Percentiles rank a stretch among this genome's conserved stretches.
Conservation (phyloP, 2,329 filamentous ascomycete species). For the Talaromyces sp. region DNA sequence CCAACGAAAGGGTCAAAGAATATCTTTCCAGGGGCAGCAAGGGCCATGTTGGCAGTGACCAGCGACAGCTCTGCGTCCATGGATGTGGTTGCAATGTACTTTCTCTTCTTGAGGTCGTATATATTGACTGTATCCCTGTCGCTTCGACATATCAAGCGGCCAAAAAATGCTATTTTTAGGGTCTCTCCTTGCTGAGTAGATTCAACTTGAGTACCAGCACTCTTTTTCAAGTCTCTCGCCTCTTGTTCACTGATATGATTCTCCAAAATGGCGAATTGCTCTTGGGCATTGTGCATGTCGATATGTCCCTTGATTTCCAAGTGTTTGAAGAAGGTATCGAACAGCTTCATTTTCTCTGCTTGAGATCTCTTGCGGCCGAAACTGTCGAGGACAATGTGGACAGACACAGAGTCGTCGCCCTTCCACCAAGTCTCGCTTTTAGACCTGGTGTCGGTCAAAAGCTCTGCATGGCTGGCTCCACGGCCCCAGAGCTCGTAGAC, state of each 20-base stretch:
- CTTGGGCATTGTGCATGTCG: conserved; percentile 64
- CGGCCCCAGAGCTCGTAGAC: conserved; percentile 87
- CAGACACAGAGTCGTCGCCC: conserved; percentile 59
- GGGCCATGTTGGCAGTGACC: conserved; percentile 83
- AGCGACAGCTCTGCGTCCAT: conserved; percentile 95
- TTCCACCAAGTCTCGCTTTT: conserved; percentile 61
- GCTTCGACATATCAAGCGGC: conserved; percentile 62
- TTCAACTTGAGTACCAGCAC: not conserved
- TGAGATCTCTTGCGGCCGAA: conserved; percentile 67
- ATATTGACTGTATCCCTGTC: conserved; percentile 62
- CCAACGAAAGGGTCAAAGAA: conserved; percentile 96
- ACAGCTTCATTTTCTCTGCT: conserved; percentile 62
- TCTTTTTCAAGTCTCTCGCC: not conserved
- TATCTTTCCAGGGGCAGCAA: conserved; percentile 73
- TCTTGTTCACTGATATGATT: conserved; percentile 57
- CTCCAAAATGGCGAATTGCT: conserved; percentile 76
- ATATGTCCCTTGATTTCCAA: conserved; percentile 74
- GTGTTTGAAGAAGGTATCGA: conserved; percentile 71
- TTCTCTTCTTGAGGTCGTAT: conserved; percentile 87
- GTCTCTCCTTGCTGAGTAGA: conserved; percentile 1
- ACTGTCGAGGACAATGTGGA: conserved; percentile 80
- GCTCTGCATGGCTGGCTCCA: conserved; percentile 58
- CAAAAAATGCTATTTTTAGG: conserved; percentile 63
- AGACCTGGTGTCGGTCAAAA: conserved; percentile 60
- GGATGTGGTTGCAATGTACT: conserved; percentile 90